A percentile compares a stretch with the other conserved stretches of the same genome.
Evolutionary conservation across 305 asterid species (phyloP).

Genomic region (Vinca major): DNA sequence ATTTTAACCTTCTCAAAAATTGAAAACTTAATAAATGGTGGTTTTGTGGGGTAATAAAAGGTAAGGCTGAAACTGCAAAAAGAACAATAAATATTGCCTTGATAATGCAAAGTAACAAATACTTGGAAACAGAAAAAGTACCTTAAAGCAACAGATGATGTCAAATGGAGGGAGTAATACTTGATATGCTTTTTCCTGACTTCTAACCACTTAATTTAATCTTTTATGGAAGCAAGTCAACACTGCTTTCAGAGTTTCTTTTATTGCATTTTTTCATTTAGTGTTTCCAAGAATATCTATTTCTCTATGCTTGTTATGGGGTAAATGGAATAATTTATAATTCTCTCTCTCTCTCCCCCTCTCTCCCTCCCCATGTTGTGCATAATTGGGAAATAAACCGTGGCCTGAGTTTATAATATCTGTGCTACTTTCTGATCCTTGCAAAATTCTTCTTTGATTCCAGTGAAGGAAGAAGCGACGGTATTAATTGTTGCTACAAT

Average conservation of each 20-base stretch:
- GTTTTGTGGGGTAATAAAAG: too few relatives aligned
- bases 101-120: too few relatives aligned
- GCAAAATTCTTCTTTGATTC: conserved; percentile 22
- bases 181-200: too few relatives aligned
- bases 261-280: neutral
- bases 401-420: conserved; percentile 11
- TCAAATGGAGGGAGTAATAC: too few relatives aligned
- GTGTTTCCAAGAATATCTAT: neutral
- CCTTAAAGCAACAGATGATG: too few relatives aligned
- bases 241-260: neutral
- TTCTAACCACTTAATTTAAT: neutral
- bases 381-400: neutral
- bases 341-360: too few relatives aligned
- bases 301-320: neutral
- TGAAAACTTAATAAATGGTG: too few relatives aligned
- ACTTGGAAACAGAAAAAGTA: too few relatives aligned
- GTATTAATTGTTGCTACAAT: conserved; percentile 92
- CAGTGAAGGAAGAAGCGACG: conserved; percentile 91
- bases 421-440: conserved; percentile 16
- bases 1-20: too few relatives aligned
- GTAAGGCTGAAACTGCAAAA: too few relatives aligned
- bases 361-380: too few relatives aligned
- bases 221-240: neutral
- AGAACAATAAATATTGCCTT: too few relatives aligned
- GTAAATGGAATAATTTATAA: neutral